Evolutionary conservation across 306 rosid genomes (phyloP).

Genomic region (Argentina anserina): DNA sequence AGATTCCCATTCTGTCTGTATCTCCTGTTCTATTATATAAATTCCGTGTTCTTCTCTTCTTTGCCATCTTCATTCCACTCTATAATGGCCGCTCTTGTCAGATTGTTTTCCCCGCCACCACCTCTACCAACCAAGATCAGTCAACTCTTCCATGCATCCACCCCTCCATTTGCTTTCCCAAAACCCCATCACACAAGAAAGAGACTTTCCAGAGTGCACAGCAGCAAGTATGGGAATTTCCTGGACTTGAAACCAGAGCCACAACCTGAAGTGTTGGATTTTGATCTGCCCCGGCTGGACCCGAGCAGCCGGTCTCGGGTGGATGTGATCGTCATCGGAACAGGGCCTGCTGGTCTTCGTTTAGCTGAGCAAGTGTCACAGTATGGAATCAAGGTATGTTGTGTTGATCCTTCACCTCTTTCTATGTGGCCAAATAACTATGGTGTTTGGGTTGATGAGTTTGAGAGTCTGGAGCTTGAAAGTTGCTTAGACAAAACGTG

Average conservation of each 20-base stretch:
- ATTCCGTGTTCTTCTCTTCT: no score
- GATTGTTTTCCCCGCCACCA: slow-evolving; percentile 35
- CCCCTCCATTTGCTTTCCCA: slow-evolving; percentile 21
- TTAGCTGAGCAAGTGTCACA: slow-evolving; percentile 64
- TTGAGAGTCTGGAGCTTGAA: slow-evolving; percentile 51
- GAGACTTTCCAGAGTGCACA: slow-evolving; percentile 13
- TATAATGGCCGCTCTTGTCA: slow-evolving; percentile 36
- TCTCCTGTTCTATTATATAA: background rate
- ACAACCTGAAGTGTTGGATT: slow-evolving; percentile 34
- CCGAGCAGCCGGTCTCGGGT: slow-evolving; percentile 37
- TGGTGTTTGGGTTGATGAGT: slow-evolving; percentile 86
- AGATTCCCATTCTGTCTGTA: slow-evolving; percentile 15
- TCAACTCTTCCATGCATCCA: slow-evolving; percentile 26
- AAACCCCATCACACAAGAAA: slow-evolving; percentile 27
- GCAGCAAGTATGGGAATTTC: slow-evolving; percentile 51
- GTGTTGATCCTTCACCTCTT: slow-evolving; percentile 76
- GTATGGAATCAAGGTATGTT: slow-evolving; percentile 72
- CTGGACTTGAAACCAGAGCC: slow-evolving; percentile 55
- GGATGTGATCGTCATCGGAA: slow-evolving; percentile 64
- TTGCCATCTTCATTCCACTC: background rate
- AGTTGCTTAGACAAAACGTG: slow-evolving; percentile 72
- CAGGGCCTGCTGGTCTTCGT: slow-evolving; percentile 79
- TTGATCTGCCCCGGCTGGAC: slow-evolving; percentile 56
- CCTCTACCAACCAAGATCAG: slow-evolving; percentile 22
- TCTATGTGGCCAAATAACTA: slow-evolving; percentile 85